phyloP scores from a whole-genome alignment of 2,329 filamentous ascomycete species.

The Simplicillium aogashimaense region DNA sequence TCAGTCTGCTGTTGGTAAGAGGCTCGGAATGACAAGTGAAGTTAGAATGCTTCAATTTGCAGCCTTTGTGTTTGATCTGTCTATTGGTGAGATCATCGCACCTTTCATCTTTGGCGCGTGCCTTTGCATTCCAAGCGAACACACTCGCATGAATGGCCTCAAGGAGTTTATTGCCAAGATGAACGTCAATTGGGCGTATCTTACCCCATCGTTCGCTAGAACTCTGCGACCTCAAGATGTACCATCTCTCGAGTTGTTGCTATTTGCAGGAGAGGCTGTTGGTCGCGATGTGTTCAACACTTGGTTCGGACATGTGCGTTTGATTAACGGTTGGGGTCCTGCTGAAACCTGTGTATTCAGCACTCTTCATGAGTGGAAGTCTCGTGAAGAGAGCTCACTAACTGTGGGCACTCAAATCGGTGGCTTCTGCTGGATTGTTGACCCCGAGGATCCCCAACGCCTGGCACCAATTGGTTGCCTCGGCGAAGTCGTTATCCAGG shows the following conservation, averaged over 20 bases:
- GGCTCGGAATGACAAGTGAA: neutral
- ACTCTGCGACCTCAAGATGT: neutral
- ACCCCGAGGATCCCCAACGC: conserved; percentile 1
- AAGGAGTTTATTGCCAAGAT: conserved; percentile 4
- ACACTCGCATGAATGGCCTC: conserved; percentile 5
- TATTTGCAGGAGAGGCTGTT: conserved; percentile 1
- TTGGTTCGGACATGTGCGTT: neutral
- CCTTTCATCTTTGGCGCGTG: conserved; percentile 2
- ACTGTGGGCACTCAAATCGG: conserved; percentile 6
- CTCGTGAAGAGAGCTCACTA: neutral
- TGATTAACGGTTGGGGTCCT: conserved; percentile 5
- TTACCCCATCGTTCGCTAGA: conserved; percentile 3
- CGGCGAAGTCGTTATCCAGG: conserved; percentile 12
- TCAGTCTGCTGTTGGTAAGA: conserved; percentile 5
- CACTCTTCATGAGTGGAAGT: neutral
- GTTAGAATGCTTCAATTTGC: conserved; percentile 7
- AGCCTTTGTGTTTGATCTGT: conserved; percentile 5
- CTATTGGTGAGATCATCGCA: conserved; percentile 2
- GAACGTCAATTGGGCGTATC: conserved; percentile 3
- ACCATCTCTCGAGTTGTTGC: neutral
- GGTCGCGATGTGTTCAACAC: neutral
- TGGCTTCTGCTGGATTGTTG: conserved; percentile 3
- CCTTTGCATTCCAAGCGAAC: conserved; percentile 6
- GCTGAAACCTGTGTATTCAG: conserved; percentile 2
- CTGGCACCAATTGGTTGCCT: conserved; percentile 8